phyloP scores from a whole-genome alignment of 208 protist genomes.

The Leishmania major region DNA sequence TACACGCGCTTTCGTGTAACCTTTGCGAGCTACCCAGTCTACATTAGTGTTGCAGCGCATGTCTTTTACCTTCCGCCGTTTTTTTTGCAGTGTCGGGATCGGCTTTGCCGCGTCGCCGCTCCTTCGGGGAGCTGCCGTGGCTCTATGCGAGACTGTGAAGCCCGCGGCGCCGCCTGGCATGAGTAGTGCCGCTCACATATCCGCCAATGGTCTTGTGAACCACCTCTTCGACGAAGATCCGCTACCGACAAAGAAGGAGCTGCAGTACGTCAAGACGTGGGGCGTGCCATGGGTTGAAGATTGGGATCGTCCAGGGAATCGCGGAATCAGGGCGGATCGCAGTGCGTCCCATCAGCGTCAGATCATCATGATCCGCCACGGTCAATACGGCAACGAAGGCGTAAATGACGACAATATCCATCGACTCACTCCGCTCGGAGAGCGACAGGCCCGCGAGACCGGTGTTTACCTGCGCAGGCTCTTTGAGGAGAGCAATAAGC shows the following conservation, averaged over 20 bases:
- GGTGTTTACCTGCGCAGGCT: slow-evolving; percentile 55
- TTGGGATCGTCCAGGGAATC: slow-evolving; percentile 56
- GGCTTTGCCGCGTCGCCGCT: slow-evolving; percentile 37
- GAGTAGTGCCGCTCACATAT: slow-evolving; percentile 17
- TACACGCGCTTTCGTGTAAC: background rate
- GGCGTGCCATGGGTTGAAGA: slow-evolving; percentile 65
- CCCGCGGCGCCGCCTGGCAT: slow-evolving; percentile 1
- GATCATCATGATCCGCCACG: slow-evolving; percentile 84
- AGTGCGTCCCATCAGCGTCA: slow-evolving; percentile 39
- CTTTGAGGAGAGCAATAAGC: slow-evolving; percentile 27
- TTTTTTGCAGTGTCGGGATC: slow-evolving; percentile 23
- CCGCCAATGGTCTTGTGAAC: slow-evolving; percentile 36
- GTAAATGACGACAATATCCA: slow-evolving; percentile 40
- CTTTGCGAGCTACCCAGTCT: background rate
- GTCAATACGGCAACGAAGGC: slow-evolving; percentile 74
- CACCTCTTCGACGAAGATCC: slow-evolving; percentile 24
- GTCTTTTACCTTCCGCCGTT: slow-evolving; percentile 33
- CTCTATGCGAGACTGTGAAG: slow-evolving; percentile 30
- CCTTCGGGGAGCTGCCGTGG: slow-evolving; percentile 27
- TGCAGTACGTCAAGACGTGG: slow-evolving; percentile 61
- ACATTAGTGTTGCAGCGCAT: background rate
- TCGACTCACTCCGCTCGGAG: slow-evolving; percentile 55
- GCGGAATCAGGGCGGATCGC: slow-evolving; percentile 17
- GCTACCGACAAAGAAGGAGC: slow-evolving; percentile 35
- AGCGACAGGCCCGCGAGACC: slow-evolving; percentile 59